These are phyloP conservation scores for Gremmenia infestans DNA, from an alignment of 2,329 filamentous ascomycete species.

Conservation along the genomic window DNA sequence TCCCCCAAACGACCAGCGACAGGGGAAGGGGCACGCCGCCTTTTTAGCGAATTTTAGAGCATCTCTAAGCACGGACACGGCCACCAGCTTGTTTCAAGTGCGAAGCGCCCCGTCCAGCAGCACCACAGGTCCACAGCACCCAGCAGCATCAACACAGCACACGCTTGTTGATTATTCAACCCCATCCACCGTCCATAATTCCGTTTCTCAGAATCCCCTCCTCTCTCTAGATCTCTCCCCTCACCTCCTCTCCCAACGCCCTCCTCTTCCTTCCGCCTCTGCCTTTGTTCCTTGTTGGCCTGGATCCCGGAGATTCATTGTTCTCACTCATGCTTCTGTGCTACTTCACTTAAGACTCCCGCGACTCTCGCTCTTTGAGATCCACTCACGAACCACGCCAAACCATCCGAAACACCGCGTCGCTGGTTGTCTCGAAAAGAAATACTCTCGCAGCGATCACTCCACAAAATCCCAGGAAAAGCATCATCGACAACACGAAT, in stretches of 20 bases:
- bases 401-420: slow-evolving; percentile 10
- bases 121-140: background rate
- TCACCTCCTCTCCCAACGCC: background rate
- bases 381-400: background rate
- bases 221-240: background rate
- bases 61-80: background rate
- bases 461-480: slow-evolving; percentile 8
- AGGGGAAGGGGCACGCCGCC: background rate
- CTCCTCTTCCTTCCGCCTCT: background rate
- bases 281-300: background rate
- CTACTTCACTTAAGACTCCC: background rate
- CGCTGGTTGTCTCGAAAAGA: slow-evolving; percentile 4
- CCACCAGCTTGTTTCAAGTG: background rate
- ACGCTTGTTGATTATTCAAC: background rate
- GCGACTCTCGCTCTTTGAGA: background rate
- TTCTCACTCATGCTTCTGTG: background rate
- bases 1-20: background rate
- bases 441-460: slow-evolving; percentile 6
- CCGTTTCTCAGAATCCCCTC: background rate
- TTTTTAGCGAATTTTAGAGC: background rate
- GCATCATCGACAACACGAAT: slow-evolving; percentile 4
- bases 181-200: background rate
- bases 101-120: too few relatives aligned
- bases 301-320: background rate
- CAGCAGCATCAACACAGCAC: background rate